Evolutionary conservation across 164 flowering plant genomes (phyloP).

Genomic region (Chloranthus sessilifolius): DNA sequence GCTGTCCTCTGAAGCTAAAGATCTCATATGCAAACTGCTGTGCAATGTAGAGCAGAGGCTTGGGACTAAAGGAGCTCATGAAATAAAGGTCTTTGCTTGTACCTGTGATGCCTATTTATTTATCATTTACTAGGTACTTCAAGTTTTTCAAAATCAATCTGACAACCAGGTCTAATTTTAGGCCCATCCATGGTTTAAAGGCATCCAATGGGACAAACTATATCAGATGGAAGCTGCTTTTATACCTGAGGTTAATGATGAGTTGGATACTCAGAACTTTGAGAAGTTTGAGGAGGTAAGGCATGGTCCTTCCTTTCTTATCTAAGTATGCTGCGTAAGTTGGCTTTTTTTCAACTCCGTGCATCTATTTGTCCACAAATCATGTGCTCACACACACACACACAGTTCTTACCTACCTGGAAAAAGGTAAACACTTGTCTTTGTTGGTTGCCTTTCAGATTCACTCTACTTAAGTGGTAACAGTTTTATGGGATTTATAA

Average conservation of each 20-base stretch:
- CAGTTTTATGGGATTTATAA: no score
- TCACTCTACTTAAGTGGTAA: no score
- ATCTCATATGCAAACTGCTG: constrained; percentile 50
- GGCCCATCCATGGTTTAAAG: constrained; percentile 41
- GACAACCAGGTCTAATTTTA: constrained; percentile 9
- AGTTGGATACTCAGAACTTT: constrained; percentile 37
- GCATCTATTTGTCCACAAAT: no score
- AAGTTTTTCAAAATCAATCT: not conserved
- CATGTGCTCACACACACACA: no score
- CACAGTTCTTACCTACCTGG: no score
- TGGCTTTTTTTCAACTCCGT: no score
- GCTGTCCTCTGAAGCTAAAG: constrained; percentile 56
- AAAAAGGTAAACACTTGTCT: no score
- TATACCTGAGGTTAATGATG: constrained; percentile 39
- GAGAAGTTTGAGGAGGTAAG: constrained; percentile 39
- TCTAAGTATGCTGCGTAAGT: no score
- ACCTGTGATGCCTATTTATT: not conserved
- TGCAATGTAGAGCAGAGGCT: constrained; percentile 64
- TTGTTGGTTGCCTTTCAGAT: no score
- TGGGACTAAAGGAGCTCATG: constrained; percentile 64
- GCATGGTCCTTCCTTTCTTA: no score
- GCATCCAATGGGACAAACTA: constrained; percentile 31
- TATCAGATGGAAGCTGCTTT: constrained; percentile 46
- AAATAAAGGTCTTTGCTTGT: constrained; percentile 31
- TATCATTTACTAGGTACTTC: not conserved